Evolutionary conservation across 78 protist species (phyloP).

Genomic region (Protostelium mycophagum): DNA sequence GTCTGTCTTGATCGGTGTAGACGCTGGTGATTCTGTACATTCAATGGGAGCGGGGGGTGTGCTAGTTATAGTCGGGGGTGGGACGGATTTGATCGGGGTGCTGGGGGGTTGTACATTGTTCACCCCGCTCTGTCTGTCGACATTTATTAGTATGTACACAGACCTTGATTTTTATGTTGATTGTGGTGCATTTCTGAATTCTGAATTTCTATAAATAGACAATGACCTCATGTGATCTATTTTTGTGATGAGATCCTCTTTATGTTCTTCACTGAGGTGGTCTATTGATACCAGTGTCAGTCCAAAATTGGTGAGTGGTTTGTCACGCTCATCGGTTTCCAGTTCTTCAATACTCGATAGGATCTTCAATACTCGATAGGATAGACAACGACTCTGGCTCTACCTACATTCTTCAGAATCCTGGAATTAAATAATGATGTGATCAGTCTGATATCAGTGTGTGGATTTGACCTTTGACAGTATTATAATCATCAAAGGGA

Average conservation of each 20-base stretch:
- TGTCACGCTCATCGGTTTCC: background rate
- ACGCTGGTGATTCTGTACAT: background rate
- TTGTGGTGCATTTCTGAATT: no score
- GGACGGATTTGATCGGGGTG: no score
- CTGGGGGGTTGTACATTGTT: no score
- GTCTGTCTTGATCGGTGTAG: background rate
- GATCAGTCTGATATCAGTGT: no score
- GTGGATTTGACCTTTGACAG: no score
- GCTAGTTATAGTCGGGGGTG: background rate
- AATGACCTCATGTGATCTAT: background rate
- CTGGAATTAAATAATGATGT: background rate
- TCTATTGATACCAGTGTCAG: background rate
- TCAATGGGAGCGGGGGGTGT: background rate
- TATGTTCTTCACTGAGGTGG: background rate
- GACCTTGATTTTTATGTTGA: no score
- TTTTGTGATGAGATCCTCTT: background rate
- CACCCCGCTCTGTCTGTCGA: background rate
- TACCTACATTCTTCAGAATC: background rate
- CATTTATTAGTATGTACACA: background rate
- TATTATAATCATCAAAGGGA: no score
- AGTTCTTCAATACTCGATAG: background rate
- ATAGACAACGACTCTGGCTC: background rate
- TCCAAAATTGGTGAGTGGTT: background rate
- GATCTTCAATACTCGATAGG: background rate
- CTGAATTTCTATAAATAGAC: no score